phyloP scores from a whole-genome alignment of 495 filamentous ascomycete species.

The Ascodesmis nigricans region DNA sequence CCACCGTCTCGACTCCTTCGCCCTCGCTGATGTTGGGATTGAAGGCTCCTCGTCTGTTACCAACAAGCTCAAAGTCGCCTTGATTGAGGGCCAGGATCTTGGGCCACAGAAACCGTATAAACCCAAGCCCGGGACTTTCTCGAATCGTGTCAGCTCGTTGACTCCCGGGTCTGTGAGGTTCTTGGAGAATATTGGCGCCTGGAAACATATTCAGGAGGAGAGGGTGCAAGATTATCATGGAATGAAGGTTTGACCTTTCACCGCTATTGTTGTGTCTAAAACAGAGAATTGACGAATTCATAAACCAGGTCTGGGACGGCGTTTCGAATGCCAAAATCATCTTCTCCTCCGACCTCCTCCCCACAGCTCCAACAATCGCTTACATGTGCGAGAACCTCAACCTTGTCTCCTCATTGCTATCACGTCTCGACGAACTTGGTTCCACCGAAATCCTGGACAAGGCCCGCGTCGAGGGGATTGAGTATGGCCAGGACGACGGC shows the following conservation, averaged over 20 bases:
- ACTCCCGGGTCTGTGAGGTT: constrained; percentile 64
- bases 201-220: constrained; percentile 44
- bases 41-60: constrained; percentile 47
- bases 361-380: constrained; percentile 42
- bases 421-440: constrained; percentile 44
- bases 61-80: constrained; percentile 55
- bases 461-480: constrained; percentile 52
- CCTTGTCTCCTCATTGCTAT: constrained; percentile 51
- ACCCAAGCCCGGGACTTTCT: constrained; percentile 47
- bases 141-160: constrained; percentile 84
- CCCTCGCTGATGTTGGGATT: constrained; percentile 1
- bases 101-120: constrained; percentile 38
- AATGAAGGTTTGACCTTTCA: constrained; percentile 39
- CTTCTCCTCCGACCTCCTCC: constrained; percentile 50
- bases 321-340: constrained; percentile 66
- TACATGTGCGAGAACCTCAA: constrained; percentile 95
- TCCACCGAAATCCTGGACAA: constrained; percentile 43
- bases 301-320: constrained; percentile 68
- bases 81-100: constrained; percentile 78
- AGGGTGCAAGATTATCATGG: constrained; percentile 74
- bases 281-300: neutral
- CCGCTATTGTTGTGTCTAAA: neutral
- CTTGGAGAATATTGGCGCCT: constrained; percentile 58
- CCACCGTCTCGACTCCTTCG: neutral
- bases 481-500: constrained; percentile 44